Conservation (phyloP, 148 eudicot genomes). For the Chenopodium formosanum region DNA sequence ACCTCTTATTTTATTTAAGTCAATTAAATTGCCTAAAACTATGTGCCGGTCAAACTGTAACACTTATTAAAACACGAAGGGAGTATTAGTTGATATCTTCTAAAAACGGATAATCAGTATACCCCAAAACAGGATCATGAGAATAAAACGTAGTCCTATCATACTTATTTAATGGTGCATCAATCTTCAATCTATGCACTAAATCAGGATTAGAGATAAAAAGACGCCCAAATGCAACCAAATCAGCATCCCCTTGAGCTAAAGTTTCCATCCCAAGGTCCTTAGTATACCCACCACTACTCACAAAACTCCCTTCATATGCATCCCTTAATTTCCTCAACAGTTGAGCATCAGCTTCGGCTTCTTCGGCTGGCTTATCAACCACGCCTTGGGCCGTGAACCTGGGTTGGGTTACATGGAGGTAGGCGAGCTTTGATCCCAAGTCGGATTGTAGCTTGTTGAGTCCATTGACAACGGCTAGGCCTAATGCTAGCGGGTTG, state of each 20-base stretch:
- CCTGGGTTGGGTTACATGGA: constrained; percentile 75
- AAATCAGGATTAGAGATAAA: constrained; percentile 82
- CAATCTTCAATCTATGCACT: constrained; percentile 55
- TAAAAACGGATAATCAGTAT: constrained; percentile 79
- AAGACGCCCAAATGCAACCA: constrained; percentile 69
- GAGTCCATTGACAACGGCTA: constrained; percentile 54
- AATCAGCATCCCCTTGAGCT: constrained; percentile 70
- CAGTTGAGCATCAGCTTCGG: constrained; percentile 47
- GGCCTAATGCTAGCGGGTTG: constrained; percentile 62
- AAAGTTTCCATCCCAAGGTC: constrained; percentile 63
- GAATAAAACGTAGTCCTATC: constrained; percentile 65
- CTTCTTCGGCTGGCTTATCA: constrained; percentile 31
- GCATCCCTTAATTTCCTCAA: constrained; percentile 51
- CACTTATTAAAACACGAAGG: no score
- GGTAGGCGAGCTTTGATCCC: constrained; percentile 48
- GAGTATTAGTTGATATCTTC: not conserved
- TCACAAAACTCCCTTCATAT: constrained; percentile 58
- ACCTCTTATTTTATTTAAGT: no score
- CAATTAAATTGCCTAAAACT: no score
- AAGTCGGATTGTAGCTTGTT: constrained; percentile 49
- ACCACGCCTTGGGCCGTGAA: constrained; percentile 54
- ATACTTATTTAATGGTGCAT: constrained; percentile 66
- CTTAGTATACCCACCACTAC: constrained; percentile 69
- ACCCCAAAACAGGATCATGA: constrained; percentile 70
- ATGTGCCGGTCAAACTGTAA: no score